Evolutionary conservation across 805 yeast genomes (phyloP).

Genomic region (Candida morakotiae): DNA sequence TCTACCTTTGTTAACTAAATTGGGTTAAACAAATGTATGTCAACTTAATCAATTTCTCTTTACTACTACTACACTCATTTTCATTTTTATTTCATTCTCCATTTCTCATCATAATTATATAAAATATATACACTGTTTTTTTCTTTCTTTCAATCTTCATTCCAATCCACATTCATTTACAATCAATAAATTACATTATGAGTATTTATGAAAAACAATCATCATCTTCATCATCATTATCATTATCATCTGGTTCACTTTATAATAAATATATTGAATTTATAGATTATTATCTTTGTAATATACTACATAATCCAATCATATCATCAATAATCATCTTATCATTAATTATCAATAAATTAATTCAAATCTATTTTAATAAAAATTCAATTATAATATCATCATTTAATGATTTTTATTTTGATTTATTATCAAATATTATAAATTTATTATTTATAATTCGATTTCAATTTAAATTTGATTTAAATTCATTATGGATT

Average conservation of each 20-base stretch:
- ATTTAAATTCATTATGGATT: slow-evolving; percentile 8
- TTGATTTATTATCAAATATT: slow-evolving; percentile 21
- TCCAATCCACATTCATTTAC: too few species aligned
- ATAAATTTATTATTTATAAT: slow-evolving; percentile 26
- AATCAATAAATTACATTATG: too few species aligned
- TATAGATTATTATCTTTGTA: slow-evolving; percentile 16
- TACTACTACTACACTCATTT: too few species aligned
- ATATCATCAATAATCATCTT: slow-evolving; percentile 11
- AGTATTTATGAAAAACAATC: background rate
- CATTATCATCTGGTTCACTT: too few species aligned
- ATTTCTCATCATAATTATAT: too few species aligned
- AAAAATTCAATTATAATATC: background rate
- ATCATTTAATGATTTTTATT: background rate
- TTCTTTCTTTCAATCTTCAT: too few species aligned
- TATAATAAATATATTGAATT: slow-evolving; percentile 11
- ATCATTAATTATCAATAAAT: slow-evolving; percentile 1
- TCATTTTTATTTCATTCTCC: too few species aligned
- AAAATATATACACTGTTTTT: too few species aligned
- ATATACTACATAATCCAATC: slow-evolving; percentile 19
- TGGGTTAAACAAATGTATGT: too few species aligned
- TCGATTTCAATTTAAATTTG: slow-evolving; percentile 17
- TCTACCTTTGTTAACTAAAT: too few species aligned
- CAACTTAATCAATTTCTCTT: too few species aligned
- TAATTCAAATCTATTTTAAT: background rate
- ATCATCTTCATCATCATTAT: background rate